Evolutionary conservation across 768 basidiomycete species (phyloP).

Genomic region (Boletales sp.): DNA sequence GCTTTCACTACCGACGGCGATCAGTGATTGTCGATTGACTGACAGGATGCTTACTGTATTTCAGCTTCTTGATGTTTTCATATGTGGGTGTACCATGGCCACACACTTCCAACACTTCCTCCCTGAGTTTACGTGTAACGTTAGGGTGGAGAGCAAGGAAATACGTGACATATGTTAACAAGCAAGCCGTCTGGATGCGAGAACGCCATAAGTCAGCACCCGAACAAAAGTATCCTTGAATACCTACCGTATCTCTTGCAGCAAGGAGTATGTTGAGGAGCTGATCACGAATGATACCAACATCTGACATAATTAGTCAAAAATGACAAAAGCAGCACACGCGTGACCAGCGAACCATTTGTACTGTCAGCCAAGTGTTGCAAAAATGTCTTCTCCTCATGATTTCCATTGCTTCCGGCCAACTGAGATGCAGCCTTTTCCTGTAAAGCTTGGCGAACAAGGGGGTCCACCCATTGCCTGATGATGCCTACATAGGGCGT

Average conservation of each 20-base stretch:
- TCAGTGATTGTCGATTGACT: slow-evolving; percentile 3
- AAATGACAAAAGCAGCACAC: neutral
- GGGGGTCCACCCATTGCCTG: slow-evolving; percentile 53
- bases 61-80: slow-evolving; percentile 55
- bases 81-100: slow-evolving; percentile 51
- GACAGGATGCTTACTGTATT: slow-evolving; percentile 51
- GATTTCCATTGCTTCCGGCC: slow-evolving; percentile 35
- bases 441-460: slow-evolving; percentile 52
- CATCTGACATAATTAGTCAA: slow-evolving; percentile 41
- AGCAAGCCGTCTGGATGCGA: slow-evolving; percentile 54
- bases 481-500: slow-evolving; percentile 33
- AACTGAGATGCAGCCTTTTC: slow-evolving; percentile 38
- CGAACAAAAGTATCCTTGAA: neutral
- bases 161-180: slow-evolving; percentile 68
- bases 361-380: slow-evolving; percentile 66
- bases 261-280: slow-evolving; percentile 75
- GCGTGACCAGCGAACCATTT: slow-evolving; percentile 41
- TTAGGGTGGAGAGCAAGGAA: slow-evolving; percentile 65
- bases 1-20: slow-evolving; percentile 50
- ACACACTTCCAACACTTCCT: slow-evolving; percentile 57
- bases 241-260: slow-evolving; percentile 68
- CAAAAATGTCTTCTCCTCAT: slow-evolving; percentile 59
- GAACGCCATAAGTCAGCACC: neutral
- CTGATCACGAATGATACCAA: slow-evolving; percentile 67
- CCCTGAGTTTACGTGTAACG: slow-evolving; percentile 47